phyloP scores from a whole-genome alignment of 2,329 filamentous ascomycete genomes.

The Leptoxyphium fumago region DNA sequence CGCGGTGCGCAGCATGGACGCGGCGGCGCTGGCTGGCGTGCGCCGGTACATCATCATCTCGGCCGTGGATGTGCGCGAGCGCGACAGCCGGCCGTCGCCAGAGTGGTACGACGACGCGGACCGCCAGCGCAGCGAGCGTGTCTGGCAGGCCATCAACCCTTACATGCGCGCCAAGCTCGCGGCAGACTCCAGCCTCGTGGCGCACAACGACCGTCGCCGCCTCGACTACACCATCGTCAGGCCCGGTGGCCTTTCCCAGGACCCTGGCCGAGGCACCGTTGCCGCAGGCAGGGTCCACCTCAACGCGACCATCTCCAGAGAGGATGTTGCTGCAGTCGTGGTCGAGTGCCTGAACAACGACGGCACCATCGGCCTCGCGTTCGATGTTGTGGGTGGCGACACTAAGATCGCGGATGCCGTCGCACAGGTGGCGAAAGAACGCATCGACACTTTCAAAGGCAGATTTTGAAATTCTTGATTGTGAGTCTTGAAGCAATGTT shows the following conservation, averaged over 20 bases:
- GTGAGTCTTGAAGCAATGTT: no score
- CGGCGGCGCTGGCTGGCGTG: conserved; percentile 41
- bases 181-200: conserved; percentile 27
- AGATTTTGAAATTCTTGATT: conserved; percentile 9
- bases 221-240: conserved; percentile 34
- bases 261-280: conserved; percentile 30
- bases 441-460: conserved; percentile 22
- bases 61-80: conserved; percentile 41
- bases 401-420: conserved; percentile 26
- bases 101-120: conserved; percentile 31
- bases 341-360: conserved; percentile 37
- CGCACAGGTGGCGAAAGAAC: conserved; percentile 22
- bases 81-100: conserved; percentile 23
- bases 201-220: conserved; percentile 22
- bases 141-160: conserved; percentile 25
- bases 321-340: conserved; percentile 45
- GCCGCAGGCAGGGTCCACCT: conserved; percentile 29
- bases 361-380: conserved; percentile 30
- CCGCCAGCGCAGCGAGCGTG: conserved; percentile 19
- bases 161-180: conserved; percentile 30
- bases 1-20: conserved; percentile 46
- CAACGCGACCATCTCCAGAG: conserved; percentile 32
- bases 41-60: conserved; percentile 52
- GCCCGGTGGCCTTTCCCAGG: conserved; percentile 29
- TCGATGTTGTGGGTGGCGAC: conserved; percentile 30